Evolutionary conservation across 257 asterid species (phyloP).

Genomic region (Jacaranda copaia): DNA sequence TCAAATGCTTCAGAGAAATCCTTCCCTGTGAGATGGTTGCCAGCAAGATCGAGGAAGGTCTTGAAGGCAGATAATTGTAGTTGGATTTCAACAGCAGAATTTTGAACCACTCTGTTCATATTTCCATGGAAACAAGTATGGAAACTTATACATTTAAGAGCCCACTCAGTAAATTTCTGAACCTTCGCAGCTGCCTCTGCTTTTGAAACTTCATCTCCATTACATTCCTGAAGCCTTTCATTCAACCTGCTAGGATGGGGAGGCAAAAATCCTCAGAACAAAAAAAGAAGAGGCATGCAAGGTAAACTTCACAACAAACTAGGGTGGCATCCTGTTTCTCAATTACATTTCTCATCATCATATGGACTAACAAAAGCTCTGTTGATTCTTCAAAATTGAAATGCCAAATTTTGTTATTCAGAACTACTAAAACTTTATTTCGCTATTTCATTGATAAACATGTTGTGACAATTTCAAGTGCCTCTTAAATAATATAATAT

Average conservation of each 20-base stretch:
- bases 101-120: slow-evolving; percentile 71
- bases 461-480: not conserved
- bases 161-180: slow-evolving; percentile 98
- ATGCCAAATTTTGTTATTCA: not conserved
- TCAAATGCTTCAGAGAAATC: slow-evolving; percentile 98
- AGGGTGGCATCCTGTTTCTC: not conserved
- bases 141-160: slow-evolving; percentile 96
- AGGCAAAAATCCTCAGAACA: slow-evolving; percentile 33
- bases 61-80: slow-evolving; percentile 92
- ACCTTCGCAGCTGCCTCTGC: slow-evolving; percentile 99
- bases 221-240: slow-evolving; percentile 94
- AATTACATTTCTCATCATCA: not conserved
- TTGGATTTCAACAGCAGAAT: slow-evolving; percentile 76
- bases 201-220: slow-evolving; percentile 88
- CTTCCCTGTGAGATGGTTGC: slow-evolving; percentile 88
- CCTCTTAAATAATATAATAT: not conserved
- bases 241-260: slow-evolving; percentile 67
- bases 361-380: not conserved
- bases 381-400: slow-evolving; percentile 15
- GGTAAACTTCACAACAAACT: not conserved
- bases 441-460: not conserved
- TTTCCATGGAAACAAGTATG: slow-evolving; percentile 95
- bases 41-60: slow-evolving; percentile 89
- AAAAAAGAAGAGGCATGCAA: not conserved
- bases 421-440: slow-evolving; percentile 1